phyloP scores from a whole-genome alignment of 352 stramenopile genomes.

The Aphanomyces cochlioides region DNA sequence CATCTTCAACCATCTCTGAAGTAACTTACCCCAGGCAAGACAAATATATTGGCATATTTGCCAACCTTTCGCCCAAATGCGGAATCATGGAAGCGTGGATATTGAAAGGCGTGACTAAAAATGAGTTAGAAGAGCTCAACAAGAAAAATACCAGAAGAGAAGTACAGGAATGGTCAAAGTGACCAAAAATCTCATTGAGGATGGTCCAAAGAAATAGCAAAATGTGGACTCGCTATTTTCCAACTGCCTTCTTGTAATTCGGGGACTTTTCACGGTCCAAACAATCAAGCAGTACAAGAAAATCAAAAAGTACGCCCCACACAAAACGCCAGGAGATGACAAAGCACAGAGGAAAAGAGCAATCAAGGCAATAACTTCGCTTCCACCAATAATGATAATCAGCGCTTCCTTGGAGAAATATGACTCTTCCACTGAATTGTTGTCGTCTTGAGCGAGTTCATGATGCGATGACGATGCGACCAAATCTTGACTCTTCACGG shows the following conservation, averaged over 20 bases:
- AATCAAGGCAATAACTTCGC: slow-evolving; percentile 49
- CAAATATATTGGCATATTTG: slow-evolving; percentile 28
- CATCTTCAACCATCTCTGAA: background rate
- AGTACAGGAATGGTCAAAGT: slow-evolving; percentile 28
- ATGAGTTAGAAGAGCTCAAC: background rate
- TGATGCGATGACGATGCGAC: slow-evolving; percentile 41
- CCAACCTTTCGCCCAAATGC: slow-evolving; percentile 10
- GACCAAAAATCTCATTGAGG: slow-evolving; percentile 24
- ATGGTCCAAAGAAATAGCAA: slow-evolving; percentile 29
- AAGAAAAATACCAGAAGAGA: slow-evolving; percentile 25
- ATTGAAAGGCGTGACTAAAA: slow-evolving; percentile 31
- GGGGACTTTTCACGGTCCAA: slow-evolving; percentile 57
- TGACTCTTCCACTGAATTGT: slow-evolving; percentile 17
- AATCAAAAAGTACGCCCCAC: slow-evolving; percentile 57
- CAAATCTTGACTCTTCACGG: background rate
- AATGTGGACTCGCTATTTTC: slow-evolving; percentile 1
- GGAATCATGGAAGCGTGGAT: slow-evolving; percentile 16
- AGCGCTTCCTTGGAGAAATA: slow-evolving; percentile 32
- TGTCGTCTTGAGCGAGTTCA: slow-evolving; percentile 31
- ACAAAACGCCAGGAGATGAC: slow-evolving; percentile 55
- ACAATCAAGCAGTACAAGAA: slow-evolving; percentile 53
- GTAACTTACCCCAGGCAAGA: slow-evolving; percentile 26
- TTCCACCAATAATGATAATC: slow-evolving; percentile 34
- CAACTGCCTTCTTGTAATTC: slow-evolving; percentile 61
- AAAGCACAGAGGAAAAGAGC: slow-evolving; percentile 64